phyloP scores from a whole-genome alignment of 1,284 basidiomycete genomes.

The Mycocalia duriaeana region DNA sequence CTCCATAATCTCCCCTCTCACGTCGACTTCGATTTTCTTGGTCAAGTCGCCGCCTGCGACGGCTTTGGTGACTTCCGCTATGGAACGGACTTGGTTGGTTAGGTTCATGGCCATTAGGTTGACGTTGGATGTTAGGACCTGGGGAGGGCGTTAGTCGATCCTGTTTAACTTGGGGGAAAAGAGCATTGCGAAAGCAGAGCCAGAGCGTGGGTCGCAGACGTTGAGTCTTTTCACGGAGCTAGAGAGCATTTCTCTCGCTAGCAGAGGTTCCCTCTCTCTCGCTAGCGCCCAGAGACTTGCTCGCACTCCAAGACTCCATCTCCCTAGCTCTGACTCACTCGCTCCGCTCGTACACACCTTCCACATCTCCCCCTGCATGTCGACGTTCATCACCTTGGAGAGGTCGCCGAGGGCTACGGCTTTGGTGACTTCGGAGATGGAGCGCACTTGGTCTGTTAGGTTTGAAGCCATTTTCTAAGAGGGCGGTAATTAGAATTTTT shows the following conservation, averaged over 20 bases:
- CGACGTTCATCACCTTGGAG: constrained; percentile 86
- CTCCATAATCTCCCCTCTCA: constrained; percentile 87
- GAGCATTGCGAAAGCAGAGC: no score
- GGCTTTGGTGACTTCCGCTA: constrained; percentile 83
- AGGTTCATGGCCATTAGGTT: constrained; percentile 91
- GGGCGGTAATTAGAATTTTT: not conserved
- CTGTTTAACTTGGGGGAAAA: no score
- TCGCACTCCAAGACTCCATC: no score
- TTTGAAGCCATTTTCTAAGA: constrained; percentile 79
- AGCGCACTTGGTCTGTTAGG: constrained; percentile 94
- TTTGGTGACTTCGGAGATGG: constrained; percentile 96
- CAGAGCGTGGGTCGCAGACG: no score
- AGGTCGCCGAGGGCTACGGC: constrained; percentile 93
- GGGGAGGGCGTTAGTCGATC: not conserved
- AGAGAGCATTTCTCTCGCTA: no score
- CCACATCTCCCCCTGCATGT: constrained; percentile 97
- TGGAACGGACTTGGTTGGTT: constrained; percentile 88
- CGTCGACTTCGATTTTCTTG: constrained; percentile 87
- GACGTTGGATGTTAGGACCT: constrained; percentile 74
- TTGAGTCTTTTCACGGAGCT: no score
- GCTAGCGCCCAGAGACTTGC: no score
- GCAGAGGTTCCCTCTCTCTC: no score
- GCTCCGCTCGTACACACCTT: no score
- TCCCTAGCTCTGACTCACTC: no score
- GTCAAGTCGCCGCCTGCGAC: constrained; percentile 87